These are phyloP conservation scores for Fusarium poae DNA, from an alignment of 2,329 filamentous ascomycete genomes.

Conservation along the genomic window DNA sequence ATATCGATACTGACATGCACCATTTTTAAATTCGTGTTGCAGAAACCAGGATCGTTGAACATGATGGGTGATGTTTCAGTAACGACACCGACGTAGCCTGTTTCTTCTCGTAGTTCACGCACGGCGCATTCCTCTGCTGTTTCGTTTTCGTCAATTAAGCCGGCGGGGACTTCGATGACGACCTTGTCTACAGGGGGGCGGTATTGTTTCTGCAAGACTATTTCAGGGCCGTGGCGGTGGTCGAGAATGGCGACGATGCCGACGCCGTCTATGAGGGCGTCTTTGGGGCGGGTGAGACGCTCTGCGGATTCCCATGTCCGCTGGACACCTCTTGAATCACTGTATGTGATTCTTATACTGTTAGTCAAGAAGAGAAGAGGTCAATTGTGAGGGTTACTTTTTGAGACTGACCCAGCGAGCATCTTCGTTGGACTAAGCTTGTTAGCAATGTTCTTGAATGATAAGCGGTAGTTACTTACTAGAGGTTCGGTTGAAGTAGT, in stretches of 20 bases:
- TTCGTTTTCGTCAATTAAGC: conserved; percentile 72
- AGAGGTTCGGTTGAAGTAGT: conserved; percentile 60
- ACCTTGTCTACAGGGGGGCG: conserved; percentile 71
- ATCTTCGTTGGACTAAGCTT: conserved; percentile 61
- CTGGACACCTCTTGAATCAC: conserved; percentile 69
- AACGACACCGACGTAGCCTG: conserved; percentile 71
- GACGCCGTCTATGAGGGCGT: conserved; percentile 76
- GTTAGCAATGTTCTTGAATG: neutral
- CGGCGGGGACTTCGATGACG: conserved; percentile 74
- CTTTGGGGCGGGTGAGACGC: conserved; percentile 74
- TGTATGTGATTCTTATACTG: conserved; percentile 69
- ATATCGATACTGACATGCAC: conserved; percentile 81
- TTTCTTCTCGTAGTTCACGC: conserved; percentile 75
- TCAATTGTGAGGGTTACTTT: conserved; percentile 58
- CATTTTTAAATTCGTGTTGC: conserved; percentile 75
- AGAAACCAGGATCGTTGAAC: conserved; percentile 76
- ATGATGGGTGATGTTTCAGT: conserved; percentile 73
- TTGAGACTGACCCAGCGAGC: conserved; percentile 72
- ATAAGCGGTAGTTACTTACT: conserved; percentile 50
- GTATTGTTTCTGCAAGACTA: conserved; percentile 76
- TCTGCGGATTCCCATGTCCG: conserved; percentile 80
- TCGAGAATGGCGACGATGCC: conserved; percentile 78
- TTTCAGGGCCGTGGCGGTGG: conserved; percentile 64
- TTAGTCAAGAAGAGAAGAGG: neutral
- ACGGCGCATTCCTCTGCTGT: conserved; percentile 72